Evolutionary conservation across 208 protist species (phyloP).

Genomic region (Lotmaria passim): DNA sequence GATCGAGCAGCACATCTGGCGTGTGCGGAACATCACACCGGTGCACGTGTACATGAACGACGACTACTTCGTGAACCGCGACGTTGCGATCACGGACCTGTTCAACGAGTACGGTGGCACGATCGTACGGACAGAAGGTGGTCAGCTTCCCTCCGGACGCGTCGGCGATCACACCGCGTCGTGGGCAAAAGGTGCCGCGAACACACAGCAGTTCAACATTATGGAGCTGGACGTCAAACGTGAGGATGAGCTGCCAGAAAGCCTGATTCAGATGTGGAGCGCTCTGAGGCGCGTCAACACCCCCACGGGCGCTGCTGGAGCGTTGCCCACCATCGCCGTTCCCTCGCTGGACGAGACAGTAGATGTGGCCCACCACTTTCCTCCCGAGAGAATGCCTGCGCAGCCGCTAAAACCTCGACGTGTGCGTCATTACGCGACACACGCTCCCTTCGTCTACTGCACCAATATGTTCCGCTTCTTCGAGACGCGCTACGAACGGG

Average conservation of each 20-base stretch:
- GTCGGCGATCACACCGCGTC: background rate
- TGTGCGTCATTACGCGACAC: conserved; percentile 41
- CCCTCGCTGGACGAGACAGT: background rate
- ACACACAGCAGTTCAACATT: conserved; percentile 48
- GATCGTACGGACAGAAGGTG: conserved; percentile 50
- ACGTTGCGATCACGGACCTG: conserved; percentile 56
- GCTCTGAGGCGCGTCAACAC: background rate
- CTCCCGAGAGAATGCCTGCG: no score
- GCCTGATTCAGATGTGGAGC: conserved; percentile 24
- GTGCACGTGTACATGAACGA: conserved; percentile 79
- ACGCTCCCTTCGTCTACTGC: conserved; percentile 75
- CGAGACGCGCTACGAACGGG: conserved; percentile 39
- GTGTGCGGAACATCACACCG: conserved; percentile 50
- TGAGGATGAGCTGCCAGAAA: conserved; percentile 31
- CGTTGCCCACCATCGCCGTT: background rate
- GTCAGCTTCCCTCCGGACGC: background rate
- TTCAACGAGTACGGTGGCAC: conserved; percentile 69
- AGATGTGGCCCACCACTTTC: background rate
- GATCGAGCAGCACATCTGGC: conserved; percentile 70
- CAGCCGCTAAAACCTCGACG: conserved; percentile 11
- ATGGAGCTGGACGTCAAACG: conserved; percentile 33
- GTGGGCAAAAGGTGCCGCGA: conserved; percentile 35
- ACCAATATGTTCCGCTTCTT: conserved; percentile 55
- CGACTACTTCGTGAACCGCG: conserved; percentile 78
- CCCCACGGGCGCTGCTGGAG: no score